A percentile compares a stretch with the other conserved stretches of the same genome.
Conservation (phyloP, 1,284 basidiomycete genomes). For the Cutaneotrichosporon spelunceum region DNA sequence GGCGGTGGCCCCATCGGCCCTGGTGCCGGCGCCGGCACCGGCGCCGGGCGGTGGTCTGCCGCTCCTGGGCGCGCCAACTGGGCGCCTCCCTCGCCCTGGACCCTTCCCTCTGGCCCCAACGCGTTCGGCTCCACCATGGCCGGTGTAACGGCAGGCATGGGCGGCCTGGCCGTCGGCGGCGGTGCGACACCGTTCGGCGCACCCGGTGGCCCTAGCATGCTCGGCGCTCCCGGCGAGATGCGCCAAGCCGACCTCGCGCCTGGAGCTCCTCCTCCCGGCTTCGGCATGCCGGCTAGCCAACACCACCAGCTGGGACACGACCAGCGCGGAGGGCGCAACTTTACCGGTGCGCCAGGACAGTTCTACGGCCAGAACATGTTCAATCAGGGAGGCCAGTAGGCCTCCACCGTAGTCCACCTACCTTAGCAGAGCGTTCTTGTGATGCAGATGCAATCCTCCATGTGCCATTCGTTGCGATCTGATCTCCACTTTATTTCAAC, state of each 20-base stretch:
- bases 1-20: constrained; percentile 24
- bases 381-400: neutral
- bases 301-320: constrained; percentile 3
- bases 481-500: too few species aligned
- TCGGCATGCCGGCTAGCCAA: neutral
- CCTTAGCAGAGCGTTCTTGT: neutral
- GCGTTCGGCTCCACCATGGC: neutral
- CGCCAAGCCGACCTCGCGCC: constrained; percentile 1
- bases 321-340: neutral
- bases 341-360: neutral
- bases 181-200: neutral
- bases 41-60: constrained; percentile 38
- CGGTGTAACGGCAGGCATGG: constrained; percentile 1
- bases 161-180: neutral
- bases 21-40: too few species aligned
- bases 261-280: neutral
- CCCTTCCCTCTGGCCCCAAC: neutral
- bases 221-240: neutral
- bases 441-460: neutral
- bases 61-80: constrained; percentile 27
- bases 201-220: constrained; percentile 2
- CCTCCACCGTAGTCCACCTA: neutral
- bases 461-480: neutral
- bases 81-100: neutral
- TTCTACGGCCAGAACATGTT: constrained; percentile 1